phyloP scores from a whole-genome alignment of 2,329 filamentous ascomycete species.

The Alternaria novae-zelandiae region DNA sequence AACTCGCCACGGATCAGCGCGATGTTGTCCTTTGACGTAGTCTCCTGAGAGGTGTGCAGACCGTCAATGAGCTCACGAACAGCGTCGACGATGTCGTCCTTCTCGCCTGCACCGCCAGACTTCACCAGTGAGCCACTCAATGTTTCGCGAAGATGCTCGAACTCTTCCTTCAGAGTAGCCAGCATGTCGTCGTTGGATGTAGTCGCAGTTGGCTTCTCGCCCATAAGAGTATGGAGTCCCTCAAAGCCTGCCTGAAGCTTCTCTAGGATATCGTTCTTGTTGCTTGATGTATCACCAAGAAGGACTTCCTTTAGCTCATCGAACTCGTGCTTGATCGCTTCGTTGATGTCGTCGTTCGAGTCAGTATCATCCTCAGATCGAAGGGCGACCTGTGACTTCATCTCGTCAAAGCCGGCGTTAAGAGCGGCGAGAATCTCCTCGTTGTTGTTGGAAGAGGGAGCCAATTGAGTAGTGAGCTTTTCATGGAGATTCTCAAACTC shows the following conservation, averaged over 20 bases:
- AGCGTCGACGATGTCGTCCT: constrained; percentile 73
- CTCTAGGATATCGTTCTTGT: constrained; percentile 68
- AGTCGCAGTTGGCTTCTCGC: constrained; percentile 34
- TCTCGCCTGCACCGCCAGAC: constrained; percentile 56
- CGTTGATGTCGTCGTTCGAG: constrained; percentile 59
- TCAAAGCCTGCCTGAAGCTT: constrained; percentile 62
- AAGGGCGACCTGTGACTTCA: constrained; percentile 49
- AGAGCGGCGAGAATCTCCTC: constrained; percentile 50
- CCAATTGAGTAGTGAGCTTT: constrained; percentile 59
- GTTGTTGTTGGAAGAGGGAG: constrained; percentile 39
- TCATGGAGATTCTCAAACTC: constrained; percentile 68
- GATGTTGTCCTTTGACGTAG: constrained; percentile 51
- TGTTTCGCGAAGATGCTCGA: constrained; percentile 66
- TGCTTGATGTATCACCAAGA: constrained; percentile 63
- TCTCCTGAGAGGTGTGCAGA: constrained; percentile 51
- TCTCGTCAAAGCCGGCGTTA: constrained; percentile 48
- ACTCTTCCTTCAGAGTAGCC: constrained; percentile 63
- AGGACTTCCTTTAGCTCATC: constrained; percentile 81
- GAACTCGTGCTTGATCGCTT: constrained; percentile 80
- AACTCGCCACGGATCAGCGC: constrained; percentile 53
- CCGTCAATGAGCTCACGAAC: constrained; percentile 60
- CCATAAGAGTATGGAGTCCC: constrained; percentile 53
- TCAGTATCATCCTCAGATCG: constrained; percentile 47
- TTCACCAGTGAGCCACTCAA: constrained; percentile 60
- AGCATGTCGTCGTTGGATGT: constrained; percentile 54